These are phyloP conservation scores for Colletotrichum camelliae DNA, from an alignment of 2,329 filamentous ascomycete genomes.

Conservation along the genomic window DNA sequence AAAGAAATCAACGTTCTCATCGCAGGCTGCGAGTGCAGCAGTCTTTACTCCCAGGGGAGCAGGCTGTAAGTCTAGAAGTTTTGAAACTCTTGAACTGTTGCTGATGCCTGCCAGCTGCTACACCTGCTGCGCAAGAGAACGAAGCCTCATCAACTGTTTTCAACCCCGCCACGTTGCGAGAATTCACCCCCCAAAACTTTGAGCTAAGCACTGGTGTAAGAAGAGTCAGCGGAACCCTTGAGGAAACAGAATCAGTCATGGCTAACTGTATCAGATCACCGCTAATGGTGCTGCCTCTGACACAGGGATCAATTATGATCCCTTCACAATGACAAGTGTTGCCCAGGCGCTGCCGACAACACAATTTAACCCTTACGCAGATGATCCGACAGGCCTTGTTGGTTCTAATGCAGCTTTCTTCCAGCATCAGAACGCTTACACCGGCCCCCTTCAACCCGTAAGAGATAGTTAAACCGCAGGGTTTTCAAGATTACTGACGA, in stretches of 20 bases:
- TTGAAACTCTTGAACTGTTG: too few species aligned
- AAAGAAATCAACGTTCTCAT: slow-evolving; percentile 82
- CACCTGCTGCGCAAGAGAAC: slow-evolving; percentile 35
- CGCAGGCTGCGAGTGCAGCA: slow-evolving; percentile 87
- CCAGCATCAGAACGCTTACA: slow-evolving; percentile 58
- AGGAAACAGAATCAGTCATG: not conserved
- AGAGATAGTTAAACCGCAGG: slow-evolving; percentile 25
- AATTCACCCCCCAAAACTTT: slow-evolving; percentile 64
- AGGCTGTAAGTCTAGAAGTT: slow-evolving; percentile 38
- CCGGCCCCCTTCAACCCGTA: slow-evolving; percentile 65
- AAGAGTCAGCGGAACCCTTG: slow-evolving; percentile 3
- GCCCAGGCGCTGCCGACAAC: slow-evolving; percentile 55
- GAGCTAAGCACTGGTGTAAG: slow-evolving; percentile 56
- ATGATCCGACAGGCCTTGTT: slow-evolving; percentile 68
- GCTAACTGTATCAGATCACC: slow-evolving; percentile 33
- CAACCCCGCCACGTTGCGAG: slow-evolving; percentile 62
- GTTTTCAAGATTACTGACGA: slow-evolving; percentile 22
- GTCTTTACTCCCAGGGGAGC: slow-evolving; percentile 78
- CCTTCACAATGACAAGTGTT: slow-evolving; percentile 66
- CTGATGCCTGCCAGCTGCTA: slow-evolving; percentile 9
- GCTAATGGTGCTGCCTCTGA: slow-evolving; percentile 57
- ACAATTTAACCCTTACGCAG: slow-evolving; percentile 78
- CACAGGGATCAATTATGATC: slow-evolving; percentile 60
- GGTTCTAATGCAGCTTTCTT: slow-evolving; percentile 70
- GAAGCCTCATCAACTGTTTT: slow-evolving; percentile 48